Evolutionary conservation across 2,329 filamentous ascomycete species (phyloP).

Genomic region (Neoscytalidium dimidiatum): DNA sequence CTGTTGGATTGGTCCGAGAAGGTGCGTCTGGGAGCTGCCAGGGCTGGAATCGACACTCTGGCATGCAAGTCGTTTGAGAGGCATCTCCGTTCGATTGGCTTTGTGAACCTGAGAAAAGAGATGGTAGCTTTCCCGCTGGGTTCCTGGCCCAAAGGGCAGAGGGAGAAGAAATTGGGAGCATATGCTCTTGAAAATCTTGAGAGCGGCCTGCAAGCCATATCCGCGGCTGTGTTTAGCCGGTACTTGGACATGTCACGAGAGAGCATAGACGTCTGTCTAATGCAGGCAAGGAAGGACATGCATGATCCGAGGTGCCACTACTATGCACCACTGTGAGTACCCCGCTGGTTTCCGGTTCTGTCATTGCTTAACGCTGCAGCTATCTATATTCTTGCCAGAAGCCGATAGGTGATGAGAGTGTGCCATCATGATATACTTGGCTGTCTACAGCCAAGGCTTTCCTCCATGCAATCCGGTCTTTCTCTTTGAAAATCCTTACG

Average conservation of each 20-base stretch:
- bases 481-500: too few species aligned
- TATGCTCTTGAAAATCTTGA: background rate
- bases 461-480: too few species aligned
- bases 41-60: conserved; percentile 33
- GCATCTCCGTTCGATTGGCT: background rate
- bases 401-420: background rate
- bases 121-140: conserved; percentile 3
- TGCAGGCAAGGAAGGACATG: conserved; percentile 1
- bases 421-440: too few species aligned
- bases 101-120: background rate
- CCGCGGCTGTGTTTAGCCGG: conserved; percentile 13
- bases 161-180: background rate
- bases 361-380: background rate
- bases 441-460: too few species aligned
- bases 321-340: background rate
- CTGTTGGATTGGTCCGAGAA: background rate
- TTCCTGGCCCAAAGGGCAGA: background rate
- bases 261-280: background rate
- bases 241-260: conserved; percentile 2
- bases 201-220: conserved; percentile 11
- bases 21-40: conserved; percentile 1
- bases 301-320: background rate
- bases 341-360: too few species aligned
- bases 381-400: conserved; percentile 1
- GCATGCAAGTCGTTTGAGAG: conserved; percentile 33